Evolutionary conservation across 768 basidiomycete genomes (phyloP), one percentile per base, ranked within the genome.

Genomic region (Suillus paluster): DNA sequence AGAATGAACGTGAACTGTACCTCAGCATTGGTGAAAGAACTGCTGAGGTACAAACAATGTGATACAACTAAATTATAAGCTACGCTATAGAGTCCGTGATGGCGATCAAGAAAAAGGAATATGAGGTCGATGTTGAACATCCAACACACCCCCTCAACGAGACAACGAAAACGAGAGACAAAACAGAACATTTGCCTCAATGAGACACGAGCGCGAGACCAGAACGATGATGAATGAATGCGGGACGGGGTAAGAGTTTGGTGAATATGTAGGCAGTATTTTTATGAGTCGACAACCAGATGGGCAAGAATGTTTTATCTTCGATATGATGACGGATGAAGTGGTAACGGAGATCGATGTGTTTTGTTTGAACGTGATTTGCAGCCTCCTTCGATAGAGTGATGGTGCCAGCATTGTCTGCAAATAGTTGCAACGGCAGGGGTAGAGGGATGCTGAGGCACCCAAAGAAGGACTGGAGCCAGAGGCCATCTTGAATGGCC

Each of bases 191-290:
- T 30, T 30, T 3, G n/a, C n/a, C n/a, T 58, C 41, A 58, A 46
- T 4, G 25, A 30, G 45, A 45, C 19, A 58, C 42, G 0, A 58
- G 30, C 1, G 57, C 42, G 2, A 58, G 25, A 45, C 57, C 25
- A 15, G 42, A 25, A 7, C 41, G 11, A 46, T 50, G 45, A 57
- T 33, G 19, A 66, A 70, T 34, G 68, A 73, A 66, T 63, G 62
- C 44, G 41, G n/a, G 17, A 41, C 54, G 25, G 3, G n/a, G 53
- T 3, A 63, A 27, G 44, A 12, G 44, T 9, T 63, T 62, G 10
- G 56, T 57, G 25, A 57, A 39, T 23, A 57, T 57, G 33, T 57
- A 17, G 2, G 56, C 33, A 3, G 36, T 39, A 14, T 57, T 57
- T 10, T 39, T 38, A 15, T 33, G 25, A 4, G 17, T 36, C 6